phyloP scores from a whole-genome alignment of 345 rosid species.

The Chamaenerion angustifolium region DNA sequence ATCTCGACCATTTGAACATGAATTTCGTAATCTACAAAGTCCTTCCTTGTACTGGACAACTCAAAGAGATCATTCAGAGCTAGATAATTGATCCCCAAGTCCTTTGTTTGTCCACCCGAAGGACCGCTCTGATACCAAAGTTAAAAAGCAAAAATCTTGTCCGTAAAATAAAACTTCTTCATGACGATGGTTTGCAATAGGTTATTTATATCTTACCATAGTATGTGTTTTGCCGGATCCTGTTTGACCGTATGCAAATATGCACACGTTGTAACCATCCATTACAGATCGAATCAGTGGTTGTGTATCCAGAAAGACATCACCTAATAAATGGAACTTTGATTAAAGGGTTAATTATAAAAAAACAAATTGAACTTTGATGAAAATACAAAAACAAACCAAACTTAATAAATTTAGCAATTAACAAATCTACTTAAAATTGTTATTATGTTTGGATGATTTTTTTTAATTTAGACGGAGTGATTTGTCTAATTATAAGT shows the following conservation, averaged over 20 bases:
- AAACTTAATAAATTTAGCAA: too few relatives aligned
- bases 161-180: background rate
- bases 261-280: slow-evolving; percentile 97
- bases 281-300: slow-evolving; percentile 86
- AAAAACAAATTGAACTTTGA: too few relatives aligned
- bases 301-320: slow-evolving; percentile 58
- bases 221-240: slow-evolving; percentile 95
- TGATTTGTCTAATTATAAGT: too few relatives aligned
- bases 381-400: too few relatives aligned
- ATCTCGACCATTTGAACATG: slow-evolving; percentile 89
- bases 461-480: too few relatives aligned
- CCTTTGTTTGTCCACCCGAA: slow-evolving; percentile 39
- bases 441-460: too few relatives aligned
- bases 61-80: slow-evolving; percentile 73
- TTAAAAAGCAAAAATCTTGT: slow-evolving; percentile 1
- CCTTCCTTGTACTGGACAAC: slow-evolving; percentile 53
- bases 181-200: too few relatives aligned
- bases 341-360: too few relatives aligned
- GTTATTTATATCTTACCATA: slow-evolving; percentile 47
- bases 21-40: slow-evolving; percentile 40
- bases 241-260: slow-evolving; percentile 93
- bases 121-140: slow-evolving; percentile 57
- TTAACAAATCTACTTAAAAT: too few relatives aligned
- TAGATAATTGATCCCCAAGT: slow-evolving; percentile 68
- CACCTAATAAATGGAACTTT: too few relatives aligned